A percentile compares a stretch with the other conserved stretches of the same genome.
Conservation (phyloP, 192 early-diverging fungal genomes). For the Coemansia sp. region DNA sequence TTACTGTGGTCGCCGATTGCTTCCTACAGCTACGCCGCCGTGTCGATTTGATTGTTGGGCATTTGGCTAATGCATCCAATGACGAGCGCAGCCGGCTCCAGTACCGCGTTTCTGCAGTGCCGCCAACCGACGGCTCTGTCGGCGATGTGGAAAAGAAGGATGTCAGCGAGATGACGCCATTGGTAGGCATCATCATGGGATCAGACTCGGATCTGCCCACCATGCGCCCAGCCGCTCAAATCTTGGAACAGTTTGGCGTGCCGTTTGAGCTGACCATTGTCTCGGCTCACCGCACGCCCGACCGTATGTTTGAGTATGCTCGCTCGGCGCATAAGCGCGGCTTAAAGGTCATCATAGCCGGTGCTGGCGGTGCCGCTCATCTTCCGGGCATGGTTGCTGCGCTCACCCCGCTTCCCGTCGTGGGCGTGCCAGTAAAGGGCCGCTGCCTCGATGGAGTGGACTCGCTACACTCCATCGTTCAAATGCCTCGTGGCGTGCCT, state of each 20-base stretch:
- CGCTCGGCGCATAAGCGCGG: slow-evolving; percentile 85
- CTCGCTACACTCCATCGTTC: slow-evolving; percentile 97
- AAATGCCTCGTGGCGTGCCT: slow-evolving; percentile 99
- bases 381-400: slow-evolving; percentile 99
- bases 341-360: slow-evolving; percentile 96
- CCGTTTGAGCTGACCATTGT: slow-evolving; percentile 99
- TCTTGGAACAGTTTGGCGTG: slow-evolving; percentile 86
- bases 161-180: slow-evolving; percentile 58
- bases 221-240: slow-evolving; percentile 88
- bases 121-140: slow-evolving; percentile 28
- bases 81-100: slow-evolving; percentile 40
- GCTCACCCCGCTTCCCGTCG: slow-evolving; percentile 95
- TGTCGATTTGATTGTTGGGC: slow-evolving; percentile 63
- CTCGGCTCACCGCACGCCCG: slow-evolving; percentile 95
- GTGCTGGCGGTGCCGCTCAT: slow-evolving; percentile 98
- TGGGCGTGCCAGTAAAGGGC: slow-evolving; percentile 96
- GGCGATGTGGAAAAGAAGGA: slow-evolving; percentile 31
- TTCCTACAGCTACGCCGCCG: slow-evolving; percentile 77
- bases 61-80: slow-evolving; percentile 53
- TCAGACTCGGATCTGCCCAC: slow-evolving; percentile 97
- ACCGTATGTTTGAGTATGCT: slow-evolving; percentile 93
- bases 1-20: slow-evolving; percentile 89
- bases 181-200: slow-evolving; percentile 99
- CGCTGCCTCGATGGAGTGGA: slow-evolving; percentile 94
- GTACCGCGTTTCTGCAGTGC: slow-evolving; percentile 18